Percentiles rank a stretch among this genome's conserved stretches.
These are phyloP conservation scores for Extremus antarcticus DNA, from an alignment of 495 filamentous ascomycete species.

Conservation along the genomic window DNA sequence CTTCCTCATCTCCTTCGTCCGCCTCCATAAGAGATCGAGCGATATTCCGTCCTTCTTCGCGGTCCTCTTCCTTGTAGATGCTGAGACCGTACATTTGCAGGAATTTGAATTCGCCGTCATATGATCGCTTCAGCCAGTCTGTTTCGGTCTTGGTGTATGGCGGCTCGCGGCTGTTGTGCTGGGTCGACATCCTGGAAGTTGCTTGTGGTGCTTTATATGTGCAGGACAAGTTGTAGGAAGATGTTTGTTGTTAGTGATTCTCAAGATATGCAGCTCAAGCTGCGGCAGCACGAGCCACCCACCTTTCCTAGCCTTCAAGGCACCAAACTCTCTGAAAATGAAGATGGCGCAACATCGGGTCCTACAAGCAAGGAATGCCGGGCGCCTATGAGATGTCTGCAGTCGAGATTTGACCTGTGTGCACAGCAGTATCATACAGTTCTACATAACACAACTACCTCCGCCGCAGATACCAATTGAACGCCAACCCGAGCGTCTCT, in stretches of 20 bases:
- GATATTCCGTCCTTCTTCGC: conserved; percentile 24
- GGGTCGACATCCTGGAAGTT: background rate
- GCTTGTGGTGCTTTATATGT: no score
- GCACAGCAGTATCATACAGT: background rate
- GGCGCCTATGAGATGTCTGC: no score
- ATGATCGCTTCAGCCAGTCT: background rate
- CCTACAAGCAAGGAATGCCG: no score
- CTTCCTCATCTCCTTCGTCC: conserved; percentile 7
- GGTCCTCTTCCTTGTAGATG: conserved; percentile 28
- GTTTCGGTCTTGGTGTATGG: background rate
- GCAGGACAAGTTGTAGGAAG: no score
- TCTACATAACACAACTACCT: conserved; percentile 35
- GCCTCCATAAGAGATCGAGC: conserved; percentile 19
- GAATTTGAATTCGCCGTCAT: background rate
- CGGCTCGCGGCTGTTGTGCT: background rate
- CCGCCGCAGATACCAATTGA: conserved; percentile 87
- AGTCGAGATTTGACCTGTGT: no score
- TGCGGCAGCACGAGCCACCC: no score
- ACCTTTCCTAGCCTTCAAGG: no score
- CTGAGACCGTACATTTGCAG: background rate
- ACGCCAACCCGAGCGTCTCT: conserved; percentile 59
- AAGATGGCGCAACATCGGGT: no score
- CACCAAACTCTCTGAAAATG: no score
- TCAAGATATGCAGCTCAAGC: no score
- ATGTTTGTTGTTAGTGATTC: no score